phyloP scores from a whole-genome alignment of 2,329 filamentous ascomycete species.

The Hymenoscyphus albidus region DNA sequence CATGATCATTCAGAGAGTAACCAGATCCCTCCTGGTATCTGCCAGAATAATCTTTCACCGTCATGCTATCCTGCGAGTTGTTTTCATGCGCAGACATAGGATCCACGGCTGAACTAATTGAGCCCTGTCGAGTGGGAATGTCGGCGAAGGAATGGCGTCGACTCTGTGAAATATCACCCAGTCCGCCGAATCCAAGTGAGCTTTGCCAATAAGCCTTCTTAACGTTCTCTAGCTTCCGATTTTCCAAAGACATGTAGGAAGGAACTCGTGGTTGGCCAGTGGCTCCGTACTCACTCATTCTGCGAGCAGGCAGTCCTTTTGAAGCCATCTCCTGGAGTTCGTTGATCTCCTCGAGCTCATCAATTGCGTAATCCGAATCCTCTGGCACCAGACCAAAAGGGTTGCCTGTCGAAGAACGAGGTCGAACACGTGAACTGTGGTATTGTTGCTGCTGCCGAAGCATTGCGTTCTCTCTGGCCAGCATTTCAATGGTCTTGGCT shows the following conservation, averaged over 20 bases:
- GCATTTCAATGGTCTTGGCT: constrained; percentile 59
- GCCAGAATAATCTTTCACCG: constrained; percentile 29
- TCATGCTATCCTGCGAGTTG: constrained; percentile 29
- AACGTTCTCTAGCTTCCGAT: constrained; percentile 59
- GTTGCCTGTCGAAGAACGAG: constrained; percentile 53
- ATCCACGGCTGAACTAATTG: constrained; percentile 59
- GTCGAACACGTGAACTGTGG: constrained; percentile 51
- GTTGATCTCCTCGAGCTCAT: constrained; percentile 62
- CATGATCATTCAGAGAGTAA: constrained; percentile 35
- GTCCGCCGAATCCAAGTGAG: constrained; percentile 60
- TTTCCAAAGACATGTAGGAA: constrained; percentile 47
- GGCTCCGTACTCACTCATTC: constrained; percentile 37
- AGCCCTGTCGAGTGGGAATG: constrained; percentile 60
- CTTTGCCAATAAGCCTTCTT: constrained; percentile 70
- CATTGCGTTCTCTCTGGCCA: constrained; percentile 60
- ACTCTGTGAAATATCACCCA: constrained; percentile 65
- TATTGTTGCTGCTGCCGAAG: constrained; percentile 57
- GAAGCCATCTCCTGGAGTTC: constrained; percentile 41
- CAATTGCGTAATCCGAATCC: constrained; percentile 68
- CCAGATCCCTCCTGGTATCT: constrained; percentile 32
- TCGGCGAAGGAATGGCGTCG: constrained; percentile 77
- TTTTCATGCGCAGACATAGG: constrained; percentile 38
- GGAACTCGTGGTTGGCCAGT: constrained; percentile 32
- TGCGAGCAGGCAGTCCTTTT: constrained; percentile 32
- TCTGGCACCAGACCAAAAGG: constrained; percentile 55